These are phyloP conservation scores for Phytophthora tentaculata DNA, from an alignment of 352 stramenopile species.

Conservation along the genomic window DNA sequence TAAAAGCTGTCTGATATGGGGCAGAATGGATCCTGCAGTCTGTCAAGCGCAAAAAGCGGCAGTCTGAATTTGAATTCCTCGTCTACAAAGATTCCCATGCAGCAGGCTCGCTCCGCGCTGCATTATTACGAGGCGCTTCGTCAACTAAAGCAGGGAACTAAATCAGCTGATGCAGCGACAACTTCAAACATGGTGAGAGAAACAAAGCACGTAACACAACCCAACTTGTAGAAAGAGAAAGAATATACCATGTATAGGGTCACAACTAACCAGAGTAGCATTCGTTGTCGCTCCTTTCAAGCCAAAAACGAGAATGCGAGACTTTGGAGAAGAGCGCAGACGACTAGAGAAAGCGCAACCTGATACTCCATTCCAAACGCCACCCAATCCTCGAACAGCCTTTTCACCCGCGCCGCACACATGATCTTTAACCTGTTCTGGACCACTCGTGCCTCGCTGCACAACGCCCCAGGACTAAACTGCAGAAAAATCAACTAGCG, in stretches of 20 bases:
- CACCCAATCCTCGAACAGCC: slow-evolving; percentile 35
- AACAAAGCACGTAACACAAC: slow-evolving; percentile 14
- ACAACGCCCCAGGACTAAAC: slow-evolving; percentile 28
- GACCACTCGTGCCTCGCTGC: slow-evolving; percentile 12
- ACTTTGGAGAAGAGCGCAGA: slow-evolving; percentile 19
- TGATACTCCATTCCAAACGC: slow-evolving; percentile 19
- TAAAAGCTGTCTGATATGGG: neutral
- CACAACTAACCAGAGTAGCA: slow-evolving; percentile 54
- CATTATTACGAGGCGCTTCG: slow-evolving; percentile 23
- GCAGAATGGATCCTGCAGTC: slow-evolving; percentile 86
- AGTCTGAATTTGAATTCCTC: slow-evolving; percentile 72
- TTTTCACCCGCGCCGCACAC: slow-evolving; percentile 29
- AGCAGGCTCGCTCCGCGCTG: slow-evolving; percentile 23
- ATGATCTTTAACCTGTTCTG: slow-evolving; percentile 33
- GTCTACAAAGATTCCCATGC: slow-evolving; percentile 64
- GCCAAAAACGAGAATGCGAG: slow-evolving; percentile 34
- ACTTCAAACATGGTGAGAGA: neutral
- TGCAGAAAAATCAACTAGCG: slow-evolving; percentile 31
- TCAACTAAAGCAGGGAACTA: too few relatives aligned
- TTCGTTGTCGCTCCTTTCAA: slow-evolving; percentile 46
- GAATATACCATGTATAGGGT: slow-evolving; percentile 55
- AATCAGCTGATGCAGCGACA: neutral
- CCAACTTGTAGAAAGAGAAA: slow-evolving; percentile 36
- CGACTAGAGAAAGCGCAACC: slow-evolving; percentile 14
- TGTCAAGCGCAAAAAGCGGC: slow-evolving; percentile 66